These are phyloP conservation scores for Tricholoma furcatifolium DNA, from an alignment of 768 basidiomycete genomes.

Conservation along the genomic window DNA sequence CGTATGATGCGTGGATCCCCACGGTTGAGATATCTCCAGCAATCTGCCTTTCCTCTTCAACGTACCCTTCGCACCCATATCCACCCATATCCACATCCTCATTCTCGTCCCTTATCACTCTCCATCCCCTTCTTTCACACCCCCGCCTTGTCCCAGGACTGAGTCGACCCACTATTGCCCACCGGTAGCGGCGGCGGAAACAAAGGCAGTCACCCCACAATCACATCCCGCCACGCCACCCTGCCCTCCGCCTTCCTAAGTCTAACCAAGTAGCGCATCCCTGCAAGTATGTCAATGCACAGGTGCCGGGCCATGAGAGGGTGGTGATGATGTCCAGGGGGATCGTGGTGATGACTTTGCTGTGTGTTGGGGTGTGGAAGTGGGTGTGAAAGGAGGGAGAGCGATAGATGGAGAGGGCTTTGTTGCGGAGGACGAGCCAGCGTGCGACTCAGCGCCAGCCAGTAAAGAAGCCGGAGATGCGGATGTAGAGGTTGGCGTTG, in stretches of 20 bases:
- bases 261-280: conserved; percentile 26
- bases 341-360: conserved; percentile 8
- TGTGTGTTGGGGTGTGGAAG: no score
- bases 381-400: conserved; percentile 43
- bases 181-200: no score
- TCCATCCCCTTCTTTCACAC: no score
- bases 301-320: conserved; percentile 12
- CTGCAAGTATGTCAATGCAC: conserved; percentile 16
- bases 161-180: no score
- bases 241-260: conserved; percentile 27
- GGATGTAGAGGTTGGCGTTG: conserved; percentile 64
- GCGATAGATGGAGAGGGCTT: conserved; percentile 68
- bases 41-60: no score
- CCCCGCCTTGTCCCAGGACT: no score
- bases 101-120: no score
- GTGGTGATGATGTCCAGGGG: conserved; percentile 22
- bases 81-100: no score
- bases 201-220: no score
- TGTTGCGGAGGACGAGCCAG: conserved; percentile 71
- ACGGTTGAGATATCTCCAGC: no score
- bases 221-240: conserved; percentile 32
- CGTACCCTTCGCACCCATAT: no score
- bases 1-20: no score
- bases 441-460: conserved; percentile 77
- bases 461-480: conserved; percentile 65